phyloP scores from a whole-genome alignment of 257 asterid genomes.

The Euphrasia confusa region DNA sequence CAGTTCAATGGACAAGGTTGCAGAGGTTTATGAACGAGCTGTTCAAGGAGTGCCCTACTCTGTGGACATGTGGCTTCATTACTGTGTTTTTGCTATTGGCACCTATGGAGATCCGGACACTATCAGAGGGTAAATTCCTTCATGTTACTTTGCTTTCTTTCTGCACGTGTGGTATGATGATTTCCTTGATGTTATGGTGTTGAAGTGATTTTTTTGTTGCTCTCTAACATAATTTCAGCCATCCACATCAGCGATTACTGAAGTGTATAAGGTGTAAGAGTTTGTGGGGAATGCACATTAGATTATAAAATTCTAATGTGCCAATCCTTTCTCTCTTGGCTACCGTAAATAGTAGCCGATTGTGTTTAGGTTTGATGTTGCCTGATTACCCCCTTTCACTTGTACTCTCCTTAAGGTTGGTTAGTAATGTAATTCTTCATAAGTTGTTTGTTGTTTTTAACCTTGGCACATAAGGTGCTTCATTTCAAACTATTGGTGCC shows the following conservation, averaged over 20 bases:
- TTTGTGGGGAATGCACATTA: conserved; percentile 61
- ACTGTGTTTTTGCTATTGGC: conserved; percentile 75
- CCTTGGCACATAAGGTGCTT: conserved; percentile 87
- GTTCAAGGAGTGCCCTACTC: conserved; percentile 97
- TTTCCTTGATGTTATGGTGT: conserved; percentile 35
- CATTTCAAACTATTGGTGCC: conserved; percentile 66
- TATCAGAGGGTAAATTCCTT: conserved; percentile 71
- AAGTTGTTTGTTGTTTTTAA: conserved; percentile 53
- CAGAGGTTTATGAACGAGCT: conserved; percentile 89
- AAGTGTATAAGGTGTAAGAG: conserved; percentile 54
- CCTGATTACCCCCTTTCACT: conserved; percentile 40
- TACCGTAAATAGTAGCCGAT: conserved; percentile 34
- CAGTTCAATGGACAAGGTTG: conserved; percentile 83
- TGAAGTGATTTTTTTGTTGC: conserved; percentile 39
- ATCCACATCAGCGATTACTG: conserved; percentile 56
- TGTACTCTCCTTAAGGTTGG: conserved; percentile 57
- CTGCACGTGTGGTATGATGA: conserved; percentile 29
- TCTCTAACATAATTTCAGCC: conserved; percentile 63
- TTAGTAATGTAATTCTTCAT: conserved; percentile 62
- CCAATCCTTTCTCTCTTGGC: conserved; percentile 43
- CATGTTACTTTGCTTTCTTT: conserved; percentile 23
- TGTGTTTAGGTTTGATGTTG: conserved; percentile 39
- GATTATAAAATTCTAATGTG: conserved; percentile 42
- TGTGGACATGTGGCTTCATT: conserved; percentile 98
- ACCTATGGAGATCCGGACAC: conserved; percentile 89